Evolutionary conservation across 73 alveolate species (phyloP).

Genomic region (Blepharisma japonicum): DNA sequence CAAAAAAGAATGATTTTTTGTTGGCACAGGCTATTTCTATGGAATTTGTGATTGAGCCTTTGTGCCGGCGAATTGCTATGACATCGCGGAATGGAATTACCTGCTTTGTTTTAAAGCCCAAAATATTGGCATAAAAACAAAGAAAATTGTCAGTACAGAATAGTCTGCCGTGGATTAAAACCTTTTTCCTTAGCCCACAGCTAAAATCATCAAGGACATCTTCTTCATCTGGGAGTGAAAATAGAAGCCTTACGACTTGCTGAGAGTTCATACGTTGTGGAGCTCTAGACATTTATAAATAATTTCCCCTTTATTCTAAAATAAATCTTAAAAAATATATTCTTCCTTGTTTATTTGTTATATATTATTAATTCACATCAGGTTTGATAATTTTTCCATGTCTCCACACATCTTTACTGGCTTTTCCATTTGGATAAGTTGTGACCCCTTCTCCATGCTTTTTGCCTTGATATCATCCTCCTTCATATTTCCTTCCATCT

Average conservation of each 20-base stretch:
- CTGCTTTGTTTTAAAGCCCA: constrained; percentile 59
- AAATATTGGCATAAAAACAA: constrained; percentile 68
- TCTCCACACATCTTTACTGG: constrained; percentile 20
- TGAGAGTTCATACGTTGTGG: constrained; percentile 40
- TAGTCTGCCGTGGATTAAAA: constrained; percentile 70
- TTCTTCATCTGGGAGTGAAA: constrained; percentile 65
- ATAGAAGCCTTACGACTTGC: constrained; percentile 60
- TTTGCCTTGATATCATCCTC: constrained; percentile 70
- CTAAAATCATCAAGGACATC: constrained; percentile 81
- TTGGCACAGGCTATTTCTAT: constrained; percentile 35
- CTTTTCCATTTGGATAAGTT: constrained; percentile 14
- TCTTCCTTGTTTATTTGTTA: no score
- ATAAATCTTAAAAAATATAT: no score
- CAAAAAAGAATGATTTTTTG: constrained; percentile 35
- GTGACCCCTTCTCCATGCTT: constrained; percentile 64
- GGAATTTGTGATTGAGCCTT: constrained; percentile 48
- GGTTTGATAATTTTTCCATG: constrained; percentile 11
- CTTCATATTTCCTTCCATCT: constrained; percentile 46
- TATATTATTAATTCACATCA: background rate
- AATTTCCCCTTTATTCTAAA: no score
- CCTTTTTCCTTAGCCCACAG: constrained; percentile 61
- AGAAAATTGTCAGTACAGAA: constrained; percentile 79
- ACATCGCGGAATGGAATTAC: constrained; percentile 66
- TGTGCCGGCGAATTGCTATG: constrained; percentile 38
- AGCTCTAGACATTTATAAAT: no score